phyloP scores from a whole-genome alignment of 768 basidiomycete species.

The Phaffia tasmanica region DNA sequence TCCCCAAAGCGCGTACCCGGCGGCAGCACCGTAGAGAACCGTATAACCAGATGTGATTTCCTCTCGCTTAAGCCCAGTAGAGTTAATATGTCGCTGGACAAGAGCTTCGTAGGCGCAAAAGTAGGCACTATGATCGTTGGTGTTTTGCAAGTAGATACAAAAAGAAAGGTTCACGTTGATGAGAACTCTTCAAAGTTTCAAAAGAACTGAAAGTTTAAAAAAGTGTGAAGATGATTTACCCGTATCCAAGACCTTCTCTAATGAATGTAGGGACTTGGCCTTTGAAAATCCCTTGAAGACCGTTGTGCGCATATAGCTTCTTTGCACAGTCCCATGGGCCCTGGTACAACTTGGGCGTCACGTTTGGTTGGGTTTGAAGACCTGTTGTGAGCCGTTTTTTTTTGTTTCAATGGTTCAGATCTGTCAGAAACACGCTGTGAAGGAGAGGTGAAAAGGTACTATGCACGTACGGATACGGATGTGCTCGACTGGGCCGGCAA shows the following conservation, averaged over 20 bases:
- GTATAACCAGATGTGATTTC: constrained; percentile 68
- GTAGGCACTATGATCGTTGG: too few relatives aligned
- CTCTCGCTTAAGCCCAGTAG: constrained; percentile 43
- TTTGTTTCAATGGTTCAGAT: too few relatives aligned
- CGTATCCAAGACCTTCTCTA: constrained; percentile 41
- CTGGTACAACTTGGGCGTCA: constrained; percentile 58
- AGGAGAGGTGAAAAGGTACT: not conserved
- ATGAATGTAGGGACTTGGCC: constrained; percentile 80
- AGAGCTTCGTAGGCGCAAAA: constrained; percentile 89
- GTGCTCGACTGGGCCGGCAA: constrained; percentile 93
- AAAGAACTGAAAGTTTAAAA: not conserved
- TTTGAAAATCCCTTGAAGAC: constrained; percentile 78
- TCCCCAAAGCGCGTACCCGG: constrained; percentile 63
- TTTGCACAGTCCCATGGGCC: constrained; percentile 81
- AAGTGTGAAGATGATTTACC: constrained; percentile 29
- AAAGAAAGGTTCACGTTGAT: not conserved
- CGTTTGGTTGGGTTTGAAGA: constrained; percentile 71
- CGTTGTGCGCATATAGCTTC: constrained; percentile 65
- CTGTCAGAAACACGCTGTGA: not conserved
- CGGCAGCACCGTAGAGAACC: constrained; percentile 76
- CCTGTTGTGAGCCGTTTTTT: constrained; percentile 42
- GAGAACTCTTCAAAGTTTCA: not conserved
- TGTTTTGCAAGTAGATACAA: constrained; percentile 32
- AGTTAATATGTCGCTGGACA: constrained; percentile 65
- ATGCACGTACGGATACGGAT: constrained; percentile 74